Percentiles rank a stretch among this genome's conserved stretches.
Evolutionary conservation across 441 rosid species (phyloP).

Genomic region (Raphanus hybrid): DNA sequence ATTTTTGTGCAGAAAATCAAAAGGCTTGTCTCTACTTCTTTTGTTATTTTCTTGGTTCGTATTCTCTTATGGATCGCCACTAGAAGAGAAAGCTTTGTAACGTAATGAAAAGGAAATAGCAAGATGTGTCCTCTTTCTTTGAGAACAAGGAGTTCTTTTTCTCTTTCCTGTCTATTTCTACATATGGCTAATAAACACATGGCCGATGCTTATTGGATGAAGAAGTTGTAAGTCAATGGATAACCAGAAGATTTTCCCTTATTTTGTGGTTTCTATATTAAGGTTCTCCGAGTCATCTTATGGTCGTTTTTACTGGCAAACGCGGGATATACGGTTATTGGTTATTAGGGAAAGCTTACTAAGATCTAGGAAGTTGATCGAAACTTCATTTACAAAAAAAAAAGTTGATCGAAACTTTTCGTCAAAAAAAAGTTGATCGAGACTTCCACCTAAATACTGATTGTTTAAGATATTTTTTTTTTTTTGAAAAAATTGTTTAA

Average conservation of each 20-base stretch:
- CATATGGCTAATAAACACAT: slow-evolving; percentile 16
- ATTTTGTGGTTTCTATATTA: not conserved
- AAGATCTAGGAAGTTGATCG: not conserved
- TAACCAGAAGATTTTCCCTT: slow-evolving; percentile 34
- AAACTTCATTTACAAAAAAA: too few species aligned
- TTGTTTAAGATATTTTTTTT: not conserved
- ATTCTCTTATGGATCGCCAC: slow-evolving; percentile 11
- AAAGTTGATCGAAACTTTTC: not conserved
- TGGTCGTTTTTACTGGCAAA: slow-evolving; percentile 30
- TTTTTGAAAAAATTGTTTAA: too few species aligned
- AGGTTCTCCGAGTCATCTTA: slow-evolving; percentile 2
- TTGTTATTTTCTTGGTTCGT: slow-evolving; percentile 18
- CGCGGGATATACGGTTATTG: slow-evolving; percentile 34
- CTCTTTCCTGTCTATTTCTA: slow-evolving; percentile 34
- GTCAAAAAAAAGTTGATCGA: not conserved
- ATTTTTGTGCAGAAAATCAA: not conserved
- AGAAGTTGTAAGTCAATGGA: slow-evolving; percentile 41
- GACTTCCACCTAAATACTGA: not conserved
- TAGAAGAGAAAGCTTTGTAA: slow-evolving; percentile 20
- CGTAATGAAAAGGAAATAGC: slow-evolving; percentile 29
- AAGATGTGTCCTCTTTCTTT: slow-evolving; percentile 33
- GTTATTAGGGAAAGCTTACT: not conserved
- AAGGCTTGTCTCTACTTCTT: not conserved
- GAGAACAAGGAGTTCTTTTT: slow-evolving; percentile 26
- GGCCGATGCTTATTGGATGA: slow-evolving; percentile 22